phyloP scores from a whole-genome alignment of 202 grass and related monocot genomes.

The Schoenoplectus tabernaemontani region DNA sequence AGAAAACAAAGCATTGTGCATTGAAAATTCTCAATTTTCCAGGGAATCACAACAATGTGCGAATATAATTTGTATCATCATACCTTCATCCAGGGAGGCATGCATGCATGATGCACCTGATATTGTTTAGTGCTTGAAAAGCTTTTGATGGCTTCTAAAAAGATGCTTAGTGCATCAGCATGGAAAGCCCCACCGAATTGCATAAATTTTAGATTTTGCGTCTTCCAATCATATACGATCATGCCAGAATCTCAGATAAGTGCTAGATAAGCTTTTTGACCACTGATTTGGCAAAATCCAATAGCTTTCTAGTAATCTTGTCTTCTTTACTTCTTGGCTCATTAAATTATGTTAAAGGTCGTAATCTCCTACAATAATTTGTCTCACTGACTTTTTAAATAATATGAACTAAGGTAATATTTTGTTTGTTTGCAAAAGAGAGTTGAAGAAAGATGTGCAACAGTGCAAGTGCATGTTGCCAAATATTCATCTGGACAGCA shows the following conservation, averaged over 20 bases:
- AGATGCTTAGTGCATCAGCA: slow-evolving; percentile 28
- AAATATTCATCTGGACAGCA: not conserved
- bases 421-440: not conserved
- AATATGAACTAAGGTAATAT: not conserved
- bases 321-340: slow-evolving; percentile 1
- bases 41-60: slow-evolving; percentile 9
- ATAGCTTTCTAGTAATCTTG: slow-evolving; percentile 10
- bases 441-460: not conserved
- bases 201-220: slow-evolving; percentile 19
- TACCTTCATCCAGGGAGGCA: not conserved
- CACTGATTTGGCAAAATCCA: slow-evolving; percentile 28
- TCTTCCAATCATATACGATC: slow-evolving; percentile 16
- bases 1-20: not conserved
- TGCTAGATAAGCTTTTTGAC: slow-evolving; percentile 23
- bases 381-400: not conserved
- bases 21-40: slow-evolving; percentile 9
- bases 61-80: not conserved
- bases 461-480: not conserved
- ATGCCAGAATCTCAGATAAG: slow-evolving; percentile 28
- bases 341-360: slow-evolving; percentile 16
- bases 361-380: not conserved
- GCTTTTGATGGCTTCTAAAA: slow-evolving; percentile 26
- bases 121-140: slow-evolving; percentile 23
- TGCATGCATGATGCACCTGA: slow-evolving; percentile 15
- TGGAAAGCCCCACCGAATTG: slow-evolving; percentile 24